Evolutionary conservation across 164 flowering plant species (phyloP).

Genomic region (Berberis thunbergii): DNA sequence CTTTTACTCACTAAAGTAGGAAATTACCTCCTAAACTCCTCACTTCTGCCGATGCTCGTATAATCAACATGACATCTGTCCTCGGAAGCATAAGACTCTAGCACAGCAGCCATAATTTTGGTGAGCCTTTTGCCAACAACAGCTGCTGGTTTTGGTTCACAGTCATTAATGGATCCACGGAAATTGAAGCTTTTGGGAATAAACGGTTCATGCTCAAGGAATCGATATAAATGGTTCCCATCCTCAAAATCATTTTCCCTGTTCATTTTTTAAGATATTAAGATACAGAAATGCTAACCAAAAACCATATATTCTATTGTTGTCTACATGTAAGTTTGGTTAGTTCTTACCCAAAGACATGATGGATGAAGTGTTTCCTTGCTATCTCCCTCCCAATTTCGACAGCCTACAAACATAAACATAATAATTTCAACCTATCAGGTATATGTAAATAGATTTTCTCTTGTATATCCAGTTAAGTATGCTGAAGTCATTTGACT

Average conservation of each 20-base stretch:
- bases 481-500: too few species aligned
- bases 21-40: constrained; percentile 83
- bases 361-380: constrained; percentile 79
- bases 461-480: background rate
- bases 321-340: background rate
- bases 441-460: background rate
- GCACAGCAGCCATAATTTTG: constrained; percentile 78
- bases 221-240: constrained; percentile 74
- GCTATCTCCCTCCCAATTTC: constrained; percentile 67
- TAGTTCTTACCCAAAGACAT: constrained; percentile 60
- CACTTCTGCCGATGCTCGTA: constrained; percentile 60
- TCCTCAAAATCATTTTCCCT: constrained; percentile 85
- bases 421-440: background rate
- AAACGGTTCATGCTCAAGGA: constrained; percentile 83
- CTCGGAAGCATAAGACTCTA: constrained; percentile 80
- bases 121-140: constrained; percentile 42
- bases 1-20: background rate
- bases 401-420: constrained; percentile 38
- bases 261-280: background rate
- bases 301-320: background rate
- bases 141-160: constrained; percentile 55
- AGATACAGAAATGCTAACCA: background rate
- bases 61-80: constrained; percentile 68
- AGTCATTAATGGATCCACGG: constrained; percentile 54
- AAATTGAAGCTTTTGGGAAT: constrained; percentile 74